Evolutionary conservation across 164 flowering plant genomes (phyloP), one percentile per base, ranked within the genome.

Genomic region (Vitis rupestris): DNA sequence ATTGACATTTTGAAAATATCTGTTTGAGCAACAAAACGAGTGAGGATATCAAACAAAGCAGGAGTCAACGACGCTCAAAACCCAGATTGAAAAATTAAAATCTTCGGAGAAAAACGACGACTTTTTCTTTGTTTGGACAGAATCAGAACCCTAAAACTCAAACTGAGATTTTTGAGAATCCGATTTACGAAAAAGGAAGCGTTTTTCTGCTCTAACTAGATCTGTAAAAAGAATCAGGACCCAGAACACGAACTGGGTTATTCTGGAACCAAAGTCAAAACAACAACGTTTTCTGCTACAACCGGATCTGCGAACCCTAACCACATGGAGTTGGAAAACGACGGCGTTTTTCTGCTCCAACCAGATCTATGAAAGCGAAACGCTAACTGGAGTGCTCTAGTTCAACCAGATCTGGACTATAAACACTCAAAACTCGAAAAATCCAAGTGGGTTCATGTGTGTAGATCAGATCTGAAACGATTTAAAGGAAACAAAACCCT

Each of bases 1-100:
- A 59, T 44, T 53, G 77, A 64, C 80, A 80, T 76, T 73, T 67
- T 16, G 16, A 73, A 55, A n/a, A 4, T 15, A 62, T 13, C 29
- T 59, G 57, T 9, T 52, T 31, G 58, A 44, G 58, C 58, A 61
- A 66, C 65, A 61, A 27, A 65, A n/a, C 17, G 65, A 57, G 1
- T 47, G 58, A 37, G 2, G 60, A 14, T 59, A 72, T 9, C 66
- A 76, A 52, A 31, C 65, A 37, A 37, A n/a, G 27, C 27, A 23
- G 52, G 10, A 16, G 10, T 3, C 31, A 7, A 63, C 19, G n/a
- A 8, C 9, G 48, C 17, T 31, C 51, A 62, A 62, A 62, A n/a
- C 65, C 65, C 51, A 6, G 44, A 37, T 6, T 37, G 44, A 37
- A 37, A 6, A 37, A 0, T 6, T 6, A 37, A 37, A 37, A 37